Base-by-base conservation (phyloP, 345 rosid genomes). In the Brassica rapa region DNA sequence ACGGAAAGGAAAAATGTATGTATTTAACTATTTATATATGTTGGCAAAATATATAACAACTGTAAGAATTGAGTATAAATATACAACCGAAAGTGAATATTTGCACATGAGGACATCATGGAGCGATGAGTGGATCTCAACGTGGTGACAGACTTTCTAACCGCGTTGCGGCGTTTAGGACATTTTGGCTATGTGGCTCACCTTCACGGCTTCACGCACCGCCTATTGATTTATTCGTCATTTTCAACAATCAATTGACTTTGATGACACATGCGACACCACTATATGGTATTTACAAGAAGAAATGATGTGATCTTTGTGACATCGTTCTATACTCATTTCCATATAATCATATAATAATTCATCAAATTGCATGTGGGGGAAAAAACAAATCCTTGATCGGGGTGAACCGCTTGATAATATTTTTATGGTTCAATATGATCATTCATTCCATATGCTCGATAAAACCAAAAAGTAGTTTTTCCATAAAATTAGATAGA, bases 81-180 rank as follows among this genome's bases (percentile, higher is more conserved):
- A 75, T 57, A 68, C 68, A 68, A 14, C 35, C 71, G 27, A 30
- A 23, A 68, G 21, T 41, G 80, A 76, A 76, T 46, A 76, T 10
- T 29, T 60, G 74, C 74, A 76, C 80, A 61, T 76, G 74, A 76
- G 11, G 68, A 68, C 72, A 75, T 11, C 46, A 2, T 39, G 79
- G 73, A 29, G 49, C 39, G 16, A 76, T 69, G 69, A 76, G 62
- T 46, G 80, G 74, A 33, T 8, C 68, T 59, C 56, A 69, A 70
- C 75, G 65, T 62, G 80, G 53, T 33, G 75, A 62, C 75, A 53
- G 75, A 25, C 46, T 77, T 77, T 70, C n/a, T 62, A n/a, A 77
- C 75, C 75, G 70, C 80, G 75, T 61, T 62, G 75, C 56, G 30
- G 30, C 51, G 79, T 55, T 66, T 53, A 6, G 9, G 39, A 14